Evolutionary conservation across 768 basidiomycete genomes (phyloP).

Genomic region (Phanerochaete carnosa): DNA sequence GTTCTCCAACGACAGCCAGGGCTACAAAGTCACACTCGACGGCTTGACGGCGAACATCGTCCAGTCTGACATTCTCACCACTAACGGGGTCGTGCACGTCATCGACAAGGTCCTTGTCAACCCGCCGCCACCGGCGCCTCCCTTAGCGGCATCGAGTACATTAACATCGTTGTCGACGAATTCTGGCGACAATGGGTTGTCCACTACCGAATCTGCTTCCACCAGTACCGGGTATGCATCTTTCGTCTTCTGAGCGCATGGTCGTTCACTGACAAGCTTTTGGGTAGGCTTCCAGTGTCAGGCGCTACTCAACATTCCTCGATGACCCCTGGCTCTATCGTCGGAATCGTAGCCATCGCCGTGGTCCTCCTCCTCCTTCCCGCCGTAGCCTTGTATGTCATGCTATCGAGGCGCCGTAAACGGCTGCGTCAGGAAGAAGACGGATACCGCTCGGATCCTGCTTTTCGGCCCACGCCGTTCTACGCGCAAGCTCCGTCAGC

Average conservation of each 20-base stretch:
- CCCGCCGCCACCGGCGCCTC: not conserved
- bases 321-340: conserved; percentile 1
- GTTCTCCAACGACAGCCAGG: not conserved
- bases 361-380: not conserved
- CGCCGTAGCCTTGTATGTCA: not conserved
- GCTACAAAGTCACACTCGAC: conserved; percentile 5
- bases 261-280: not conserved
- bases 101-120: conserved; percentile 1
- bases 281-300: not conserved
- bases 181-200: no score
- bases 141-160: not conserved
- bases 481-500: not conserved
- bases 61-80: not conserved
- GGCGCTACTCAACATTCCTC: not conserved
- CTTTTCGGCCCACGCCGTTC: not conserved
- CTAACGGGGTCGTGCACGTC: conserved; percentile 12
- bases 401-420: not conserved
- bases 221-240: no score
- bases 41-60: conserved; percentile 2
- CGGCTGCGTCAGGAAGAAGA: not conserved
- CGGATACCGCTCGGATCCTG: not conserved
- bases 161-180: no score
- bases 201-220: no score
- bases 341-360: not conserved
- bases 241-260: no score